phyloP scores from a whole-genome alignment of 257 asterid species.

The Solanum acaule region DNA sequence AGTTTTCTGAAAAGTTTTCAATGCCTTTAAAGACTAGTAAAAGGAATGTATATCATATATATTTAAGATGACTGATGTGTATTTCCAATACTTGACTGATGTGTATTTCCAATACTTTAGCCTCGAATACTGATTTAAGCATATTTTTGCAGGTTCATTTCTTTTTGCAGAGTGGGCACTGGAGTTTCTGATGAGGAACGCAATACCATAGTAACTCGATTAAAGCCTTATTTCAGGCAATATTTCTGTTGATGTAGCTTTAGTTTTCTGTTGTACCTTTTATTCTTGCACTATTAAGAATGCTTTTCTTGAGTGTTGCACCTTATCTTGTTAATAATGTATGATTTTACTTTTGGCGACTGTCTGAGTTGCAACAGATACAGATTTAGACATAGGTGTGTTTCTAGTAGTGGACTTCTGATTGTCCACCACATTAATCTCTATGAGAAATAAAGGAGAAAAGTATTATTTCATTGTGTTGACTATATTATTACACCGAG shows the following conservation, averaged over 20 bases:
- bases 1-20: background rate
- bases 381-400: background rate
- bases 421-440: background rate
- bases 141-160: constrained; percentile 76
- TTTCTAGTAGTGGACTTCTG: background rate
- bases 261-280: background rate
- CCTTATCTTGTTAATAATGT: background rate
- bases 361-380: background rate
- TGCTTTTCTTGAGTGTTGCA: background rate
- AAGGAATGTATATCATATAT: background rate
- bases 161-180: constrained; percentile 96
- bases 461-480: background rate
- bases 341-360: background rate
- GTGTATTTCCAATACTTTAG: background rate
- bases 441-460: background rate
- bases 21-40: background rate
- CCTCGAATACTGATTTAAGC: constrained; percentile 12
- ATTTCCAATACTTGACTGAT: background rate
- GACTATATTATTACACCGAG: background rate
- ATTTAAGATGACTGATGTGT: background rate
- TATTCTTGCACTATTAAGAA: background rate
- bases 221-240: constrained; percentile 81
- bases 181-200: constrained; percentile 98
- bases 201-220: constrained; percentile 58
- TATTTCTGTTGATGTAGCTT: background rate